Evolutionary conservation across 2,329 filamentous ascomycete species (phyloP), one percentile per base, ranked within the genome.

Genomic region (Epichloe gansuensis): DNA sequence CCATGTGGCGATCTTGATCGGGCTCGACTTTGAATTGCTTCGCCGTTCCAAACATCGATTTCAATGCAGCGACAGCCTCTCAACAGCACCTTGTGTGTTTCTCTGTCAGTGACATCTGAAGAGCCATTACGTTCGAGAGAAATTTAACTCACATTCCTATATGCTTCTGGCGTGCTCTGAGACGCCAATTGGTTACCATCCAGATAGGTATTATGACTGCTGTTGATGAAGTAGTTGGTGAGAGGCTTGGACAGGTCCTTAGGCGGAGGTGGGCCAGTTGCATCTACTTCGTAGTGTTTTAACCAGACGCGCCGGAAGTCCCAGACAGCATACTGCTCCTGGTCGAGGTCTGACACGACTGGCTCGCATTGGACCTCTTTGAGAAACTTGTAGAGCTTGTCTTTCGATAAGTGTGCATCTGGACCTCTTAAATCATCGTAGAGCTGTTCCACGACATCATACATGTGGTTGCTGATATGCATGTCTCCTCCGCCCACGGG

Each of bases 191-290:
- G 91, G 61, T 95, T 89, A 2, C 90, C 90, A 2, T 84, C 83
- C 42, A 95, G 73, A 65, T 95, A 96, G 0, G 90, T 96, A 65
- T 96, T 96, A 72, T 96, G 90, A 63, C 89, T 95, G 58, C 88
- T 94, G 56, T 85, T 95, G 65, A 96, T 90, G 66, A 89, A 96
- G 71, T 96, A 96, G 64, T 94, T 89, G 46, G 85, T 87, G 53
- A 95, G 75, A 4, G 88, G 86, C 50, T 77, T 79, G 0, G 76
- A 77, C 35, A 81, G 64, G 62, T 89, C 84, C 53, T 79, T 73
- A 56, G 69, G 61, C 34, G 69, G 65, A 23, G 68, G 64, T n/a
- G 73, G 71, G 56, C 62, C 67, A 21, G 68, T 59, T 4, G 76
- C 75, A 35, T 72, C 64, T 61, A 71, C 70, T 34, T 67, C 68